Evolutionary conservation across 164 flowering plant genomes (phyloP).

Genomic region (Chimonanthus praecox): DNA sequence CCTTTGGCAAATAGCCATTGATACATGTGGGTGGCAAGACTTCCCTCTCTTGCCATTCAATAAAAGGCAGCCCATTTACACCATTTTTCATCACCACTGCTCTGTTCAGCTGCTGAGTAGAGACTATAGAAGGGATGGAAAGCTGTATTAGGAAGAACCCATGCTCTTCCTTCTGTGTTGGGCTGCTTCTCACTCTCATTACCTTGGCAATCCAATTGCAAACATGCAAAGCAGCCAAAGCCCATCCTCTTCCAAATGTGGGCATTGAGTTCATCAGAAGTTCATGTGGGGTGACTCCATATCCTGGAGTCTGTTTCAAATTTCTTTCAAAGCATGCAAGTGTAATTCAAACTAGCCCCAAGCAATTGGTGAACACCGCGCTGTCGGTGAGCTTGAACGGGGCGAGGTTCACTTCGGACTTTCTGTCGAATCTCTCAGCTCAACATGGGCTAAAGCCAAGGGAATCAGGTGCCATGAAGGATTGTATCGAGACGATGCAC

Average conservation of each 20-base stretch:
- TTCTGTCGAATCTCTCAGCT: slow-evolving; percentile 12
- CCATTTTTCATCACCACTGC: not conserved
- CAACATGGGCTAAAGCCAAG: slow-evolving; percentile 10
- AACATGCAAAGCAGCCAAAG: slow-evolving; percentile 1
- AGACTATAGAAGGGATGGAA: slow-evolving; percentile 7
- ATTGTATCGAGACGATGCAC: slow-evolving; percentile 25
- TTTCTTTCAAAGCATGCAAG: slow-evolving; percentile 44
- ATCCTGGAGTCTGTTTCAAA: slow-evolving; percentile 48
- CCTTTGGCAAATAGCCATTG: not conserved
- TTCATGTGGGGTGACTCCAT: slow-evolving; percentile 47
- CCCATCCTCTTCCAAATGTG: not conserved
- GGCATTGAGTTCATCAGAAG: slow-evolving; percentile 47
- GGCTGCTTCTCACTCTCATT: not conserved
- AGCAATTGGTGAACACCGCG: slow-evolving; percentile 30
- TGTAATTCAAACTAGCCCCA: slow-evolving; percentile 44
- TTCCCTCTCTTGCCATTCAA: not conserved
- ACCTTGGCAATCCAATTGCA: not conserved
- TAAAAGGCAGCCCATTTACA: not conserved
- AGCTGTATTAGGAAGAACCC: not conserved
- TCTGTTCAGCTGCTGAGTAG: not conserved
- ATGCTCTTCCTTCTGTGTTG: not conserved
- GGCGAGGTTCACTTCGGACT: slow-evolving; percentile 11
- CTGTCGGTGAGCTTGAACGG: slow-evolving; percentile 18
- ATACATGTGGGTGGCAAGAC: not conserved
- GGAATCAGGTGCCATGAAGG: slow-evolving; percentile 20